Conservation (phyloP, 805 yeast species). For the Saccharomycopsis selenospora region DNA sequence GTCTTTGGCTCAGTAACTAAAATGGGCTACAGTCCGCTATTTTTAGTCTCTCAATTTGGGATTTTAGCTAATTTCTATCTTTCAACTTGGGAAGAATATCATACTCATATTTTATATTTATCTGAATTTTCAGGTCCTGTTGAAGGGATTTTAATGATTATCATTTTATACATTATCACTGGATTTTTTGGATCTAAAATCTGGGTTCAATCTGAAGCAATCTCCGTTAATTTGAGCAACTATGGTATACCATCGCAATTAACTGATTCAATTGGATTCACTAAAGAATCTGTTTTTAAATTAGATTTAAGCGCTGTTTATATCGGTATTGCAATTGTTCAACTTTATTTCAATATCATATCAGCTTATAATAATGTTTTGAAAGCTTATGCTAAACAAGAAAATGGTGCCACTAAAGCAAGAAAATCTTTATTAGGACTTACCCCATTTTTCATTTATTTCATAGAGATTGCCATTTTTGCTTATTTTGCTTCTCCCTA, state of each 20-base stretch:
- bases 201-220: conserved; percentile 40
- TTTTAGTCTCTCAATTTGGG: conserved; percentile 62
- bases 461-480: conserved; percentile 41
- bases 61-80: conserved; percentile 74
- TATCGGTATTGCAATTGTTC: conserved; percentile 44
- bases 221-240: not conserved
- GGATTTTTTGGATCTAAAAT: conserved; percentile 62
- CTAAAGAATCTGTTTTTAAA: not conserved
- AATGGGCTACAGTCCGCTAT: conserved; percentile 58
- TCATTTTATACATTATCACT: conserved; percentile 48
- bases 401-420: conserved; percentile 22
- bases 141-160: conserved; percentile 74
- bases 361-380: conserved; percentile 61
- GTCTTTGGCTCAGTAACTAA: conserved; percentile 73
- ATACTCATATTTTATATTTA: conserved; percentile 74
- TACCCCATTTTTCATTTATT: conserved; percentile 58
- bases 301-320: conserved; percentile 39
- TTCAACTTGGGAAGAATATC: conserved; percentile 94
- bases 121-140: conserved; percentile 89
- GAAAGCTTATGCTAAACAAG: conserved; percentile 35
- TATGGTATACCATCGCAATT: not conserved
- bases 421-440: conserved; percentile 44
- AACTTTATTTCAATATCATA: conserved; percentile 54
- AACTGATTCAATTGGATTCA: not conserved
- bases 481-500: conserved; percentile 43